Conservation (phyloP, 805 yeast species). For the Brettanomyces sp. region DNA sequence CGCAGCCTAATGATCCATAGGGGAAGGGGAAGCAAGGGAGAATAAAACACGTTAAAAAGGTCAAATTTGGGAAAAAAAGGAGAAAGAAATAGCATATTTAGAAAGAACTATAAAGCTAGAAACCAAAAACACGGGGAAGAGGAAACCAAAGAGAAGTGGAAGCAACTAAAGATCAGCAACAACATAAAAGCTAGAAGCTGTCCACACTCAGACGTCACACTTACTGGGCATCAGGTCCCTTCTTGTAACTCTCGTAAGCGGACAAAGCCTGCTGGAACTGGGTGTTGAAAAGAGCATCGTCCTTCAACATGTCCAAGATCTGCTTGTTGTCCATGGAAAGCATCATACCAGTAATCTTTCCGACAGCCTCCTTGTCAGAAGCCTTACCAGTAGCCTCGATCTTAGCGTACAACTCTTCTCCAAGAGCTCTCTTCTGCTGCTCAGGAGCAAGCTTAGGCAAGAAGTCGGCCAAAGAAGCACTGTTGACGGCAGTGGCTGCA, state of each 20-base stretch:
- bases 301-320: conserved; percentile 79
- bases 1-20: too few species aligned
- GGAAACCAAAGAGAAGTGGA: background rate
- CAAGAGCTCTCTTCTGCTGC: conserved; percentile 94
- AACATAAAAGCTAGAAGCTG: too few species aligned
- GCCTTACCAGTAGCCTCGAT: conserved; percentile 81
- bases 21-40: too few species aligned
- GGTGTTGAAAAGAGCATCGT: conserved; percentile 79
- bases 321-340: conserved; percentile 90
- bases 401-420: conserved; percentile 94
- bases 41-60: background rate
- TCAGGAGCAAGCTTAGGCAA: conserved; percentile 65
- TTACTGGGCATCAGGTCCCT: conserved; percentile 25
- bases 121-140: conserved; percentile 1
- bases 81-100: background rate
- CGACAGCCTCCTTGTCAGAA: conserved; percentile 89
- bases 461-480: conserved; percentile 44
- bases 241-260: conserved; percentile 89
- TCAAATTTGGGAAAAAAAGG: background rate
- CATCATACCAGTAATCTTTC: conserved; percentile 98
- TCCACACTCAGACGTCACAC: background rate
- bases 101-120: background rate
- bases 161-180: too few species aligned
- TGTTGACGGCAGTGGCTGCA: background rate
- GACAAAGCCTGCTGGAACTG: conserved; percentile 90